These are phyloP conservation scores for Rutstroemia sp. DNA, from an alignment of 2,329 filamentous ascomycete species.

Conservation along the genomic window DNA sequence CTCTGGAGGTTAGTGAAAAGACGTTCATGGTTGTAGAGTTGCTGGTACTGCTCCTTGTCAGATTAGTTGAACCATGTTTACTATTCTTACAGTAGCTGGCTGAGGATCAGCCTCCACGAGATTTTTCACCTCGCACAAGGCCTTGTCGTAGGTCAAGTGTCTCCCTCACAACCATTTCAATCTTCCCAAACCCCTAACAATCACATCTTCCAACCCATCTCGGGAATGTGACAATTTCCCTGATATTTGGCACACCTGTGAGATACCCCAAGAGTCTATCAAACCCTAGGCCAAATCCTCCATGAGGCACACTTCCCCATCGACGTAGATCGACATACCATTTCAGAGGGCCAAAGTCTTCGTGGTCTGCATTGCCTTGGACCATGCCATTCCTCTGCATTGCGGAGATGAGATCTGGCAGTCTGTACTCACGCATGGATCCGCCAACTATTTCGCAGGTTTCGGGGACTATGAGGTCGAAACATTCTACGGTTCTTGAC, in stretches of 20 bases:
- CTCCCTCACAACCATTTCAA: not conserved
- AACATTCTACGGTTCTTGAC: conserved; percentile 55
- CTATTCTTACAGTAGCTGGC: too few species aligned
- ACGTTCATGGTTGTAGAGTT: too few species aligned
- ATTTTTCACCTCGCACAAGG: not conserved
- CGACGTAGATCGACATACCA: conserved; percentile 66
- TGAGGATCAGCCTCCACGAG: not conserved
- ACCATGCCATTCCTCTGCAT: conserved; percentile 54
- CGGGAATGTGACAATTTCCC: conserved; percentile 63
- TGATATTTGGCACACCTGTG: conserved; percentile 55
- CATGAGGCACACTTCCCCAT: conserved; percentile 65
- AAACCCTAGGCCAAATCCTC: conserved; percentile 66
- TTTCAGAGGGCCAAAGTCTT: conserved; percentile 43
- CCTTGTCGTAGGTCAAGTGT: not conserved
- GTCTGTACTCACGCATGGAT: conserved; percentile 61
- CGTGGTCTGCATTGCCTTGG: conserved; percentile 17
- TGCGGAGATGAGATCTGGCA: conserved; percentile 46
- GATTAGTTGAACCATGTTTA: too few species aligned
- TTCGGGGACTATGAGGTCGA: conserved; percentile 64
- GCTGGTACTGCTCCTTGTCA: too few species aligned
- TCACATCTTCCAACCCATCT: conserved; percentile 41
- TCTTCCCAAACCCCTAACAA: conserved; percentile 21
- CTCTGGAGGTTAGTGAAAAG: too few species aligned
- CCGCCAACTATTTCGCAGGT: conserved; percentile 63
- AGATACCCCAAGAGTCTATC: conserved; percentile 63